phyloP scores from a whole-genome alignment of 257 asterid genomes.

The Fraxinus anomala region DNA sequence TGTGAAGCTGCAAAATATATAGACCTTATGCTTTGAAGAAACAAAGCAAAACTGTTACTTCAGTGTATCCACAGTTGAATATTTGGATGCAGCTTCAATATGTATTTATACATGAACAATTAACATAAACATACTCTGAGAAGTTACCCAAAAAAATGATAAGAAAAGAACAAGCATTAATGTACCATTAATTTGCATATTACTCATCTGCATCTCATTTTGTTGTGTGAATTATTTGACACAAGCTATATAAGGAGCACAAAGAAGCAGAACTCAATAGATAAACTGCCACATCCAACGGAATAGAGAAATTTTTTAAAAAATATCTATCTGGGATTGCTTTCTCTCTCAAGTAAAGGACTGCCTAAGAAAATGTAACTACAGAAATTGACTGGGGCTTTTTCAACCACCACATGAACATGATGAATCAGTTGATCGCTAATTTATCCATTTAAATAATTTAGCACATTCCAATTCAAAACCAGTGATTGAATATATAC shows the following conservation, averaged over 20 bases:
- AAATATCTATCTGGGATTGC: background rate
- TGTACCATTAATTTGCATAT: constrained; percentile 39
- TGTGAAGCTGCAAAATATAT: constrained; percentile 13
- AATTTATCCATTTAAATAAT: background rate
- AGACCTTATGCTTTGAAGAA: constrained; percentile 86
- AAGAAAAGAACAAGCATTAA: constrained; percentile 5
- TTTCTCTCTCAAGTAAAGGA: background rate
- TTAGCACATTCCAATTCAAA: background rate
- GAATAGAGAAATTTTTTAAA: background rate
- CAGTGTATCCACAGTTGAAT: constrained; percentile 86
- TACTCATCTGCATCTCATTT: background rate
- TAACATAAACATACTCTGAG: constrained; percentile 1
- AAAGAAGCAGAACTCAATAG: background rate
- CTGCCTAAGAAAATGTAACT: background rate
- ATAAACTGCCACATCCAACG: background rate
- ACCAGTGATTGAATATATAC: background rate
- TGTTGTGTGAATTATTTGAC: background rate
- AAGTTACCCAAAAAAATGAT: background rate
- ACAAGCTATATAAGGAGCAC: background rate
- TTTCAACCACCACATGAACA: background rate
- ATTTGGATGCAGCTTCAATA: constrained; percentile 86
- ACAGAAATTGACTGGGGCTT: background rate
- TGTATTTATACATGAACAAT: constrained; percentile 30
- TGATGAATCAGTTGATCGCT: background rate
- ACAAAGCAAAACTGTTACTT: constrained; percentile 76